Evolutionary conservation across 2,329 filamentous ascomycete species (phyloP).

Genomic region (Neonectria ditissima): DNA sequence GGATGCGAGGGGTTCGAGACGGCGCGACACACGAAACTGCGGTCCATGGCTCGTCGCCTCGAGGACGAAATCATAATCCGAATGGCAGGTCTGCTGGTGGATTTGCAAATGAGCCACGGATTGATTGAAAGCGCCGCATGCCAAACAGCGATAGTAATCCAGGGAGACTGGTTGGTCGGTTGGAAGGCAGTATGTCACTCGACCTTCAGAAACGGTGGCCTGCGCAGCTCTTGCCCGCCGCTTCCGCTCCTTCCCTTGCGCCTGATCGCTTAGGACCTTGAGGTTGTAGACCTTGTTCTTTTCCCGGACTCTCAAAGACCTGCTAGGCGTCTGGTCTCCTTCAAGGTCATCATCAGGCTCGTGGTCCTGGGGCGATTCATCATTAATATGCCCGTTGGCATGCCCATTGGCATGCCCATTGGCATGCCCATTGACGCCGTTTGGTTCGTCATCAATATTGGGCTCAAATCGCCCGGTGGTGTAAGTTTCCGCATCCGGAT

Average conservation of each 20-base stretch:
- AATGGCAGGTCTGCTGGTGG: conserved; percentile 61
- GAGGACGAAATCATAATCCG: conserved; percentile 58
- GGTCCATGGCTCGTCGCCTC: conserved; percentile 52
- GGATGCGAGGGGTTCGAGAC: conserved; percentile 43
- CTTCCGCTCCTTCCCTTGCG: conserved; percentile 64
- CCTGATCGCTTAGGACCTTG: conserved; percentile 68
- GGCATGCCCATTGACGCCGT: conserved; percentile 28
- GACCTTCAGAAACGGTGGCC: conserved; percentile 51
- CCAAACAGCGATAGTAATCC: conserved; percentile 63
- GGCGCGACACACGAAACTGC: conserved; percentile 55
- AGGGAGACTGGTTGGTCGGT: conserved; percentile 58
- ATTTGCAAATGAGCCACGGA: conserved; percentile 61
- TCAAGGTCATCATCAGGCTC: conserved; percentile 60
- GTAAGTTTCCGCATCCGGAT: conserved; percentile 48
- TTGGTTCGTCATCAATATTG: conserved; percentile 31
- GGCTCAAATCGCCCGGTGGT: conserved; percentile 41
- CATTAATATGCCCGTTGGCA: conserved; percentile 34
- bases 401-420: conserved; percentile 36
- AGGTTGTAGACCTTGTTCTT: conserved; percentile 68
- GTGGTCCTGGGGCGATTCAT: conserved; percentile 53
- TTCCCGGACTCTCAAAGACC: conserved; percentile 61
- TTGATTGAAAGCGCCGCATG: conserved; percentile 61
- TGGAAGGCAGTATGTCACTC: conserved; percentile 60
- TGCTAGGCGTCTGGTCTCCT: conserved; percentile 63
- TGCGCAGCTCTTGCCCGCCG: conserved; percentile 47